Evolutionary conservation across 805 yeast species (phyloP), one percentile per base, ranked within the genome.

Genomic region (Pichia nanzhaoensis): DNA sequence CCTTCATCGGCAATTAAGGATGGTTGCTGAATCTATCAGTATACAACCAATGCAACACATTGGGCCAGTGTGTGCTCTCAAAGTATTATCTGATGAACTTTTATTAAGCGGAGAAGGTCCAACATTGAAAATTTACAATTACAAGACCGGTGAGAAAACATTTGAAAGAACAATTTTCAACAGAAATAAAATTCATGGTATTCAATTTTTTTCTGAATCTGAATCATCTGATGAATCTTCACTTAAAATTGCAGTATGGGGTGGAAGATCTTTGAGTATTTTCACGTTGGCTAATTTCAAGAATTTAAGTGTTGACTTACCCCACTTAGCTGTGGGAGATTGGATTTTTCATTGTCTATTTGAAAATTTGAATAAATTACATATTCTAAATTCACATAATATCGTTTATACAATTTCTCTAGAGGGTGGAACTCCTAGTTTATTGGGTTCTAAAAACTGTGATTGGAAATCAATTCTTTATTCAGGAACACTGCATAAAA

Each of bases 171-270:
- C 70, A 43, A 61, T 86, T 1, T 84, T 91, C 59, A 60, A 63
- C n/a, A 69, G 79, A 44, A 86, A 87, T 63, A 90, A 88, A 58
- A 80, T 91, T 32, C 97, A 91, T 59, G 84, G 87, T n/a, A 77
- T 91, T 28, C 61, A 71, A 2, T 59, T 77, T 2, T 44, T 53
- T 19, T 37, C 38, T 10, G 19, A 22, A 19, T 32, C 8, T 44
- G 62, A 59, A 5, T 2, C 6, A 2, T 62, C 64, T 1, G 65
- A 61, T 1, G 48, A 58, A 0, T 28, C 40, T 4, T 9, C 34
- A 12, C 52, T 69, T 4, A 53, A 76, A 0, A 37, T 61, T 7
- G 55, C 59, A 2, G 64, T 78, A 1, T 78, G 77, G 67, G 98
- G 98, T 34, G 90, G 84, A 2, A 71, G 86, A 46, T 84, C 95